phyloP scores from a whole-genome alignment of 768 basidiomycete species.

The Leucocoprinus leucothites region DNA sequence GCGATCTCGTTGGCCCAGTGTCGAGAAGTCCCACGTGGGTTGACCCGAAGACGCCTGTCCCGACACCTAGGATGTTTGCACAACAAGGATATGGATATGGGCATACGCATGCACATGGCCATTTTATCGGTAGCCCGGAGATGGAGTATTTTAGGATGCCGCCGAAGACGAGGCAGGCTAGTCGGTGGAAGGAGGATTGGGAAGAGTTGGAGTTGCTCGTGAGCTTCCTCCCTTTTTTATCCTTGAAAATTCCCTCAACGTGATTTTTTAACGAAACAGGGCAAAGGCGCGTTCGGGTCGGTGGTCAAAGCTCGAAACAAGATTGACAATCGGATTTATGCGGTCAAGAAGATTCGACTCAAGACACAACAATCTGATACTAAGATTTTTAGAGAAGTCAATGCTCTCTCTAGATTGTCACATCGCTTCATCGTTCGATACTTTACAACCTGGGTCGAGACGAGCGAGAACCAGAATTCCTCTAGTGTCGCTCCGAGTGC shows the following conservation, averaged over 20 bases:
- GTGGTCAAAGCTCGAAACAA: conserved; percentile 92
- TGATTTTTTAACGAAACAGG: conserved; percentile 38
- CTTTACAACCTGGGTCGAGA: conserved; percentile 89
- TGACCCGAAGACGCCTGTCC: conserved; percentile 52
- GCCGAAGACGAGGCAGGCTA: conserved; percentile 46
- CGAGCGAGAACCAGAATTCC: conserved; percentile 42
- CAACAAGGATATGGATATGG: background rate
- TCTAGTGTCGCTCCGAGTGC: conserved; percentile 21
- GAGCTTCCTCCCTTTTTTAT: conserved; percentile 14
- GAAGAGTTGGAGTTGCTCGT: conserved; percentile 88
- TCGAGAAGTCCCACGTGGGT: conserved; percentile 1
- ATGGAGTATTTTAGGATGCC: conserved; percentile 56
- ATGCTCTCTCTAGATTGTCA: conserved; percentile 80
- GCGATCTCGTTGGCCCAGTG: background rate
- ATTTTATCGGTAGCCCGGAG: conserved; percentile 55
- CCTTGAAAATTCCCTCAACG: background rate
- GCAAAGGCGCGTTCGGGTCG: conserved; percentile 89
- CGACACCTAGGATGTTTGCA: conserved; percentile 13
- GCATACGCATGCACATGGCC: conserved; percentile 15
- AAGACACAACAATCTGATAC: conserved; percentile 75
- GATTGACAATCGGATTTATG: conserved; percentile 83
- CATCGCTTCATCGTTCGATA: conserved; percentile 93
- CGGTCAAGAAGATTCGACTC: conserved; percentile 91
- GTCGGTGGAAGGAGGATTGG: conserved; percentile 92
- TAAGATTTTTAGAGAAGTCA: conserved; percentile 90